Conservation (phyloP, 148 eudicot genomes). For the Chenopodium formosanum region DNA sequence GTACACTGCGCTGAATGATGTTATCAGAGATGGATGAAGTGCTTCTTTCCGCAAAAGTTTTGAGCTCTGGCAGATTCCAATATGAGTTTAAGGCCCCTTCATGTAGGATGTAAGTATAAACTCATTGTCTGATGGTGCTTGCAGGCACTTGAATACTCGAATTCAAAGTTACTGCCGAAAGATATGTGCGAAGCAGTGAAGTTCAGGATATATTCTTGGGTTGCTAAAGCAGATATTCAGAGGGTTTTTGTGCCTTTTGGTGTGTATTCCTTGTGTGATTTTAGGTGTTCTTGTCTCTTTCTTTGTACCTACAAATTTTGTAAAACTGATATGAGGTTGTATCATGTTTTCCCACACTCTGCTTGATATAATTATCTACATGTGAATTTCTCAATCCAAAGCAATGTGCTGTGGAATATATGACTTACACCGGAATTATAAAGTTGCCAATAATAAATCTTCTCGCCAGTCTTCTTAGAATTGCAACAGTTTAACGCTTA, state of each 20-base stretch:
- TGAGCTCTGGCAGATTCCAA: constrained; percentile 5
- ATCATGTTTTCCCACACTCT: neutral
- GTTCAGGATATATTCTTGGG: neutral
- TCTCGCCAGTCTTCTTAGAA: no score
- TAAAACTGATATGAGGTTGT: neutral
- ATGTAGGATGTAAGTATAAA: neutral
- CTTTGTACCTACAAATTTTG: neutral
- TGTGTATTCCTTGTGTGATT: neutral
- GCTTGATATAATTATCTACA: neutral
- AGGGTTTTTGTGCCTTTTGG: neutral
- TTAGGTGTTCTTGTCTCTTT: neutral
- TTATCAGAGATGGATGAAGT: neutral
- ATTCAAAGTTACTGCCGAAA: neutral
- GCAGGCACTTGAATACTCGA: neutral
- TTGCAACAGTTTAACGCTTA: no score
- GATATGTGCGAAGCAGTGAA: neutral
- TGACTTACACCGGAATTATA: no score
- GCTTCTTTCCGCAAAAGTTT: neutral
- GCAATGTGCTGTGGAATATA: no score
- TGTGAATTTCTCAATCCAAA: neutral
- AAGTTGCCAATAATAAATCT: no score
- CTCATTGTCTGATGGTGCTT: neutral
- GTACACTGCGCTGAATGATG: neutral
- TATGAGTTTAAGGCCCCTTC: neutral
- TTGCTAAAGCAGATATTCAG: neutral